These are phyloP conservation scores for Globisporangium parvum DNA, from an alignment of 352 stramenopile species.

Conservation along the genomic window DNA sequence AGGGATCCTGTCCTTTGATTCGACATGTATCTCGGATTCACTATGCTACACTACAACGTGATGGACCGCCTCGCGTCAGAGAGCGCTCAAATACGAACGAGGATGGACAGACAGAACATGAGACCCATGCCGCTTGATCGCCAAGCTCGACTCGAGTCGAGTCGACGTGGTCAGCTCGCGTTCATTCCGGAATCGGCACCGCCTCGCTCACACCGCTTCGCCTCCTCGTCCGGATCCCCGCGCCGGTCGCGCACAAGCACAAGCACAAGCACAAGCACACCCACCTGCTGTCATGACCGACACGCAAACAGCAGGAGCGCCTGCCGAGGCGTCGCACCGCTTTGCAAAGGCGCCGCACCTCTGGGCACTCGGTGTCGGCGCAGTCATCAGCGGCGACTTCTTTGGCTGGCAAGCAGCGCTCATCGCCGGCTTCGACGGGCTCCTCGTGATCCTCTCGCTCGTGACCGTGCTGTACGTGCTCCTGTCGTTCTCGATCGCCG, in stretches of 20 bases:
- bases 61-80: too few species aligned
- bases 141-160: neutral
- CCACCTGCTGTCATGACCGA: neutral
- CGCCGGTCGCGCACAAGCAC: too few species aligned
- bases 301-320: neutral
- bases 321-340: slow-evolving; percentile 16
- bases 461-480: slow-evolving; percentile 60
- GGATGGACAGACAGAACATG: too few species aligned
- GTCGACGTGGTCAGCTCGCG: neutral
- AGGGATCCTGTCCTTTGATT: too few species aligned
- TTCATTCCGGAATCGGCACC: too few species aligned
- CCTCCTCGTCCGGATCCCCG: too few species aligned
- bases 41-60: too few species aligned
- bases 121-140: too few species aligned
- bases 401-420: slow-evolving; percentile 59
- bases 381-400: slow-evolving; percentile 54
- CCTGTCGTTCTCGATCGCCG: slow-evolving; percentile 64
- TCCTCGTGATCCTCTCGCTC: slow-evolving; percentile 51
- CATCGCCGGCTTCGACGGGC: slow-evolving; percentile 45
- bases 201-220: too few species aligned
- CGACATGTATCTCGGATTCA: too few species aligned
- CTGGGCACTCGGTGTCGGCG: slow-evolving; percentile 49
- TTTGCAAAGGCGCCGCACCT: slow-evolving; percentile 52
- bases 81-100: too few species aligned
- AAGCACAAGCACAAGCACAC: neutral